These are phyloP conservation scores for Marchantia polymorpha DNA, from an alignment of 225 moss, liverwort and hornwort genomes.

Conservation along the genomic window DNA sequence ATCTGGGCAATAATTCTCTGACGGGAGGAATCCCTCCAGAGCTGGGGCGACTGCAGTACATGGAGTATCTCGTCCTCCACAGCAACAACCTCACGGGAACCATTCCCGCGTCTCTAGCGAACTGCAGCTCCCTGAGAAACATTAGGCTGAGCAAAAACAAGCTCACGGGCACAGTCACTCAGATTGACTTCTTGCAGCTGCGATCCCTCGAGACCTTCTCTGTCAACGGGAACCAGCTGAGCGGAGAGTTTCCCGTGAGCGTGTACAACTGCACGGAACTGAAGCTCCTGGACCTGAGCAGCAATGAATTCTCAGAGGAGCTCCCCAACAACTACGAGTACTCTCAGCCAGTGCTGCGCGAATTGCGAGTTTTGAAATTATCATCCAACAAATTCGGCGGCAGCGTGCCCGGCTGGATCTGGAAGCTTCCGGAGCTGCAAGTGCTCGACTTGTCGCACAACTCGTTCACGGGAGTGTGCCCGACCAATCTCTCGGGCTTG, in stretches of 20 bases:
- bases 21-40: slow-evolving; percentile 33
- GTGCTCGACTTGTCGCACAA: slow-evolving; percentile 50
- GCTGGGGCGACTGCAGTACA: slow-evolving; percentile 33
- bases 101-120: slow-evolving; percentile 39
- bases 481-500: slow-evolving; percentile 6
- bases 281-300: slow-evolving; percentile 29
- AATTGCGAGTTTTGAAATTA: neutral
- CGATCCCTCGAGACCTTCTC: neutral
- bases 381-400: slow-evolving; percentile 39
- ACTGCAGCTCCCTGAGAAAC: slow-evolving; percentile 27
- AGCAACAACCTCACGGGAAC: slow-evolving; percentile 31
- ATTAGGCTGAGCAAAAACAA: neutral
- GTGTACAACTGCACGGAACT: slow-evolving; percentile 22
- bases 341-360: neutral
- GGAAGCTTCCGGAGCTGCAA: slow-evolving; percentile 39
- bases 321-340: neutral
- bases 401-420: slow-evolving; percentile 39
- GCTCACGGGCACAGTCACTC: neutral
- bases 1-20: slow-evolving; percentile 7
- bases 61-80: slow-evolving; percentile 31
- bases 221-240: neutral
- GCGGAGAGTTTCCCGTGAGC: neutral
- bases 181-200: neutral
- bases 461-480: slow-evolving; percentile 42
- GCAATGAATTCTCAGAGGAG: slow-evolving; percentile 37